Evolutionary conservation across 257 asterid species (phyloP).

Genomic region (Gynochthodes officinalis): DNA sequence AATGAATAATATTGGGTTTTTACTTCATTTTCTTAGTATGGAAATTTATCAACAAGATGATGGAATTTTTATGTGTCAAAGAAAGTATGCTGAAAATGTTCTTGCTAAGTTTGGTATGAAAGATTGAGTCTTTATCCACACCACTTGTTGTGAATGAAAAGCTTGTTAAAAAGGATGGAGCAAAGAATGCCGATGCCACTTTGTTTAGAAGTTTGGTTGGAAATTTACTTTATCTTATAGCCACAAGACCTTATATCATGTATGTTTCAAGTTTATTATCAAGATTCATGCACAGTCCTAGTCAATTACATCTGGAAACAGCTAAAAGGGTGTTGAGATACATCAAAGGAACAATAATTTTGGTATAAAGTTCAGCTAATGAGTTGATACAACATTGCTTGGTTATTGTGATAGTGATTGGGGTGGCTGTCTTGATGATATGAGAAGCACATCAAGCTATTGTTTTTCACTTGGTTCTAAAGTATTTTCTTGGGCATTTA

Average conservation of each 20-base stretch:
- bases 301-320: neutral
- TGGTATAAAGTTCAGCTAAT: too few relatives aligned
- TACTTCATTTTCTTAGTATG: slow-evolving; percentile 8
- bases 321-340: neutral
- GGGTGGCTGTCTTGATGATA: too few relatives aligned
- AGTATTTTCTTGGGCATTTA: too few relatives aligned
- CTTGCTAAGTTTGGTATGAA: neutral
- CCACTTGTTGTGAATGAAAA: slow-evolving; percentile 7
- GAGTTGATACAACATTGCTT: too few relatives aligned
- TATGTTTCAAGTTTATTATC: slow-evolving; percentile 4
- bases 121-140: neutral
- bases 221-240: slow-evolving; percentile 13
- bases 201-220: too few relatives aligned
- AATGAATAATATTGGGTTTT: slow-evolving; percentile 6
- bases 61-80: slow-evolving; percentile 3
- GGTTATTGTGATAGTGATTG: too few relatives aligned
- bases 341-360: neutral
- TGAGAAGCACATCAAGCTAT: too few relatives aligned
- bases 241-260: neutral
- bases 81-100: slow-evolving; percentile 8
- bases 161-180: too few relatives aligned
- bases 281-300: too few relatives aligned
- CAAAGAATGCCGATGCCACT: too few relatives aligned
- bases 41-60: too few relatives aligned
- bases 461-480: too few relatives aligned